Evolutionary conservation across 768 basidiomycete genomes (phyloP), one percentile per base, ranked within the genome.

Genomic region (Boletus pseudopeckii): DNA sequence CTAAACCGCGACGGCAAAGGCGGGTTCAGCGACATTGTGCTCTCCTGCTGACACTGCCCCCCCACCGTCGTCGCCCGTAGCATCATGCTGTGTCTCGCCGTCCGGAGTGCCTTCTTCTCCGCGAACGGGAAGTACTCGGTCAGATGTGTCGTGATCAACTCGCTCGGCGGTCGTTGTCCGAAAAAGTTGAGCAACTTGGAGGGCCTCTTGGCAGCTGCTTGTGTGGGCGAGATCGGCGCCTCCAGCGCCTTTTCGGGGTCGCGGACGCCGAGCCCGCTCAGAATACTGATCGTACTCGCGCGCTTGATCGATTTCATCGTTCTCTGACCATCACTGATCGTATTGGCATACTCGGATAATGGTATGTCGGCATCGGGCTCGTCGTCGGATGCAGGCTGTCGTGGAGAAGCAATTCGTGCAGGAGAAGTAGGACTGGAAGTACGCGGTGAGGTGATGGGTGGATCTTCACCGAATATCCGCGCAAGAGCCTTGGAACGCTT

Each of bases 91-190:
- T 97, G 85, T 47, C 97, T 76, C 10, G 90, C 88, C 7, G 92
- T 92, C 47, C 93, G 86, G 38, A 99, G 75, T 36, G 90, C 88
- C 73, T 88, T 94, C 74, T 88, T 92, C 77, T 97, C 93, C 4
- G 92, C 86, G 58, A 82, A 80, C 1, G 97, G 97, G 83, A 99
- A 99, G 76, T 89, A 99, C 56, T 97, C 95, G 18, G 88, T 85
- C 47, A 98, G 72, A 66, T 98, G 95, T 7, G 79, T 96, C 24
- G 95, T 91, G 75, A 98, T 98, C 57, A 98, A 84, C 71, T 98
- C 97, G 72, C 90, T 92, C 0, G 97, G 95, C 0, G 97, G 97
- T 38, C 97, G 89, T 64, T 98, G 97, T 15, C 96, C 97, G 62
- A 98, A 96, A 78, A 98, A 99, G 77, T 93, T 94, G 71, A 90